Conservation (phyloP, 192 early-diverging fungal genomes). For the Rhizophlyctis rosea region DNA sequence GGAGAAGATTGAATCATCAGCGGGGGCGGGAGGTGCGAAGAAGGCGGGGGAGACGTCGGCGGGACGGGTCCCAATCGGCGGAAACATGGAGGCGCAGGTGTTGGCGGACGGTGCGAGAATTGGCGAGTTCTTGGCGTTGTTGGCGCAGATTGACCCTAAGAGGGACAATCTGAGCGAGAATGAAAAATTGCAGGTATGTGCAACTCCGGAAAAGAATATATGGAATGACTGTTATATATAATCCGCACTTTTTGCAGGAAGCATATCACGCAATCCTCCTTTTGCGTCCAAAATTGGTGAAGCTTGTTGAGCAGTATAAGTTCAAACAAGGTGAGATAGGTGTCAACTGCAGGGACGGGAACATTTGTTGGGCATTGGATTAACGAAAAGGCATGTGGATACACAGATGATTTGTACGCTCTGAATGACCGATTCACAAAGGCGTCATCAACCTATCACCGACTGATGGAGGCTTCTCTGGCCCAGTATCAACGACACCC, state of each 20-base stretch:
- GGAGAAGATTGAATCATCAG: slow-evolving; percentile 46
- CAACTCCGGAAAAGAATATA: slow-evolving; percentile 4
- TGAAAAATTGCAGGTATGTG: slow-evolving; percentile 67
- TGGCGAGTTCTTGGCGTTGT: slow-evolving; percentile 70
- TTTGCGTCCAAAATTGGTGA: slow-evolving; percentile 82
- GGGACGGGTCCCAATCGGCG: slow-evolving; percentile 12
- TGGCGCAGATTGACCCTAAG: slow-evolving; percentile 73
- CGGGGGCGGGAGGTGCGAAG: background rate
- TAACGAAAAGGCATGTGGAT: too few species aligned
- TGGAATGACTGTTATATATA: background rate
- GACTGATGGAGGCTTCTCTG: slow-evolving; percentile 64
- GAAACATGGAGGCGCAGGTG: slow-evolving; percentile 55
- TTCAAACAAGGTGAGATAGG: slow-evolving; percentile 72
- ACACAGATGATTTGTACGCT: slow-evolving; percentile 65
- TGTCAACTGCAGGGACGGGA: background rate
- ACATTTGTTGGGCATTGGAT: background rate
- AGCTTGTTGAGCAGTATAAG: slow-evolving; percentile 77
- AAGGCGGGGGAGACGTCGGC: slow-evolving; percentile 14
- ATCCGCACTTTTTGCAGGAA: too few species aligned
- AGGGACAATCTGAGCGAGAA: slow-evolving; percentile 87
- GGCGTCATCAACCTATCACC: slow-evolving; percentile 71
- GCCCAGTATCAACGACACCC: slow-evolving; percentile 45
- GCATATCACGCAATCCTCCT: slow-evolving; percentile 76
- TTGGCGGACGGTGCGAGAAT: slow-evolving; percentile 71
- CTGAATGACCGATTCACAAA: slow-evolving; percentile 71